Evolutionary conservation across 2,329 filamentous ascomycete species (phyloP).

Genomic region (Neonectria sp.): DNA sequence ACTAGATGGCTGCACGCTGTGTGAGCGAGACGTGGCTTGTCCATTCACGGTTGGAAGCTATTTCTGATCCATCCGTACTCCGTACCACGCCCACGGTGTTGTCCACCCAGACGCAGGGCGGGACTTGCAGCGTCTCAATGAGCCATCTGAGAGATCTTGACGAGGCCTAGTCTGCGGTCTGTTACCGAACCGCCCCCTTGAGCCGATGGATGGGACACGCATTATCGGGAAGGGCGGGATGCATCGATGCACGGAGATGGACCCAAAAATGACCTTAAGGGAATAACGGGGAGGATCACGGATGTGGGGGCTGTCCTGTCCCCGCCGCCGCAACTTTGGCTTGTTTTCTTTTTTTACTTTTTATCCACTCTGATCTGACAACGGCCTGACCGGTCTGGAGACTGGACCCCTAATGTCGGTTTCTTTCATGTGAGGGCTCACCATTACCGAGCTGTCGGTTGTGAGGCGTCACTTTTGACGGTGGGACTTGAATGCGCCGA

Average conservation of each 20-base stretch:
- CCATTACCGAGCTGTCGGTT: conserved; percentile 23
- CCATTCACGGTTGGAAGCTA: not conserved
- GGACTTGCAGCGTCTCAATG: conserved; percentile 1
- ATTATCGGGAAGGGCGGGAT: not conserved
- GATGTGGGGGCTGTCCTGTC: not conserved
- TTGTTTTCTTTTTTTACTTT: not conserved
- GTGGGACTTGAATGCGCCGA: not conserved
- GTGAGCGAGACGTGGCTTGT: conserved; percentile 8
- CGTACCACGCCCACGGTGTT: not conserved
- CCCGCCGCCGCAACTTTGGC: not conserved
- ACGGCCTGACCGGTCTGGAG: conserved; percentile 7
- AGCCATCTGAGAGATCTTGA: not conserved
- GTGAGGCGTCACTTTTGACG: conserved; percentile 23
- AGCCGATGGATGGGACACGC: not conserved
- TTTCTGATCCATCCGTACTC: conserved; percentile 1
- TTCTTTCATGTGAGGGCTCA: not conserved
- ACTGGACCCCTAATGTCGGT: not conserved
- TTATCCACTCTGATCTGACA: not conserved
- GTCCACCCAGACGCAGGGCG: not conserved
- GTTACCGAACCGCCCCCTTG: not conserved
- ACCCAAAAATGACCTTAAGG: not conserved
- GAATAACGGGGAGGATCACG: not conserved
- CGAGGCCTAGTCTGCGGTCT: conserved; percentile 6
- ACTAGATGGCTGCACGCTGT: conserved; percentile 2
- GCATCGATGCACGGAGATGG: conserved; percentile 5